Evolutionary conservation across 75 land plant species (phyloP), one percentile per base, ranked within the genome.

Genomic region (Cunninghamia lanceolata): DNA sequence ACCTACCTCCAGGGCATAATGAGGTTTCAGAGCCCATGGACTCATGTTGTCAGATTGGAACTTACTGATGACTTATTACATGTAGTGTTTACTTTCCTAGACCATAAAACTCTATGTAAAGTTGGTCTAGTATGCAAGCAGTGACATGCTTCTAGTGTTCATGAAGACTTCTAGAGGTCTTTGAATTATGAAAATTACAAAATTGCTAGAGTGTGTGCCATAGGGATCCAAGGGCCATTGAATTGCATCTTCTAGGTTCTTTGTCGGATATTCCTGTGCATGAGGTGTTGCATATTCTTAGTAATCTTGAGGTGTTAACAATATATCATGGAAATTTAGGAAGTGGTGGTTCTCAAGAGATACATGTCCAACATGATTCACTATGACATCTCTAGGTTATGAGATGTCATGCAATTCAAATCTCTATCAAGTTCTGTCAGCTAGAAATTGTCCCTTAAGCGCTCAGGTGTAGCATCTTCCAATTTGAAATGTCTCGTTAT

Each of bases 121-220:
- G 96, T 96, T 45, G 96, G 95, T 83, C 90, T 89, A 84, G 97
- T 95, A n/a, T 96, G 99, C 85, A 90, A 86, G 70, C 98, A 98
- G 85, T 98, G 99, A 96, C 92, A 89, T 81, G 90, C 87, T 43
- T 95, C 98, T 81, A 98, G 98, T 88, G 86, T 90, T 45, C 98
- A 98, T 91, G 98, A 98, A 86, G 98, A 98, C 75, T 98, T 98
- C 53, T 98, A 98, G 98, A 96, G 91, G 87, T 91, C 85, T 86
- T 92, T 96, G 88, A 92, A 96, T 86, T 98, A 96, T 89, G 92
- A 95, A 74, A 87, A 89, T 78, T 88, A 91, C 50, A 76, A 86
- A 35, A 93, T 96, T 54, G 88, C 95, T 75, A 86, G 83, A 15
- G 84, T 82, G 39, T 76, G 40, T 76, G 78, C 39, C 78, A 25